Evolutionary conservation across 352 stramenopile genomes (phyloP), one percentile per base, ranked within the genome.

Genomic region (Pythium volutum): DNA sequence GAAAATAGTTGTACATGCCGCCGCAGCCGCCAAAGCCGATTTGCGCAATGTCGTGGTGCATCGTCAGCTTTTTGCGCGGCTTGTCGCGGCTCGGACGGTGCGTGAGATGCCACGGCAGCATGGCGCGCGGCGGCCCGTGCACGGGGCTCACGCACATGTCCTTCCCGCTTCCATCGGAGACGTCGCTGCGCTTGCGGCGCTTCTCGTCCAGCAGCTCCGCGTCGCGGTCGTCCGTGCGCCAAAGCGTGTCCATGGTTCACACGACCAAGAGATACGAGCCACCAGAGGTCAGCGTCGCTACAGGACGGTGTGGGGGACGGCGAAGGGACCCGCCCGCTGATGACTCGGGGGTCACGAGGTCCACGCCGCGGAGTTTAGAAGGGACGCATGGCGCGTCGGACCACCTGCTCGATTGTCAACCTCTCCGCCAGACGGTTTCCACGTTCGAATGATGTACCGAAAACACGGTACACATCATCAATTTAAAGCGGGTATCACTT

Each of bases 1-100:
- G 62, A 34, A 91, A 89, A 65, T 91, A 93, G 61, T 93, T 93
- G 79, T 93, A 93, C 80, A 93, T 91, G 55, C 84, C 84, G 8
- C 84, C 84, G 46, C 84, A 93, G 48, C 84, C 84, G 36, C 84
- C 84, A 63, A 93, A 93, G 20, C 81, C 80, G 41, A 93, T 81
- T 58, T 93, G 84, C 43, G 75, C 81, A 27, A 89, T 71, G 52
- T 70, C 70, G 55, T 87, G 56, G 56, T 84, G 68, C 54, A 74
- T 60, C 54, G 78, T 88, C 33, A 90, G 78, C 66, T 80, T 76
- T 48, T 77, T 77, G 34, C 72, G 72, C 16, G 33, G 50, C 57
- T 71, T 75, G 36, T 58, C 53, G 10, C 41, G 22, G 38, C 18
- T 58, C 9, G 57, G 66, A 46, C 66, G 66, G 34, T 73, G 66